Conservation (phyloP, 2,329 filamentous ascomycete species). For the Orbilia quercus region DNA sequence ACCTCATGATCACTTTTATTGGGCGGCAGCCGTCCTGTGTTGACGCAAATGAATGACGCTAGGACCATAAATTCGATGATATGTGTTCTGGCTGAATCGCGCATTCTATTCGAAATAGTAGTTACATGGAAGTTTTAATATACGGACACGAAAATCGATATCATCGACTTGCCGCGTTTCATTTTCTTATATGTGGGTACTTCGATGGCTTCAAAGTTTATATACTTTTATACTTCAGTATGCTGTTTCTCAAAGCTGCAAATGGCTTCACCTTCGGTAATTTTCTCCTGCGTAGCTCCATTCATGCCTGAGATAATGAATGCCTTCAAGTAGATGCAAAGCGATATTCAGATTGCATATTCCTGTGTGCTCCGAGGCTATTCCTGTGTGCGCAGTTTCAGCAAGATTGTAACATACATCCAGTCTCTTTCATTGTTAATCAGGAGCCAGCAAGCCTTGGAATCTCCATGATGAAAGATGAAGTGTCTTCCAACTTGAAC, state of each 20-base stretch:
- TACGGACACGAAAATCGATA: background rate
- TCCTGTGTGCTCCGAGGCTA: constrained; percentile 2
- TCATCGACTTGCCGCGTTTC: constrained; percentile 28
- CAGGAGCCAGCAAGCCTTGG: background rate
- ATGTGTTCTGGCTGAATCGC: background rate
- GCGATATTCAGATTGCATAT: background rate
- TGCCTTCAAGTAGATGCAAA: background rate
- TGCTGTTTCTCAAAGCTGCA: background rate
- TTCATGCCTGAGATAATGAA: background rate
- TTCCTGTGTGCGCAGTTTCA: background rate
- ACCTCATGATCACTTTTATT: constrained; percentile 3
- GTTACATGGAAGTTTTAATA: background rate
- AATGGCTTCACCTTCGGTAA: too few species aligned
- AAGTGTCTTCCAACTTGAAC: too few species aligned
- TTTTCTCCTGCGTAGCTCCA: background rate
- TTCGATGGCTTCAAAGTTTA: background rate
- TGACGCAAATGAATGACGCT: constrained; percentile 15
- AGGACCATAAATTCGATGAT: background rate
- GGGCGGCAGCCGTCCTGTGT: constrained; percentile 3
- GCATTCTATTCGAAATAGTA: constrained; percentile 1
- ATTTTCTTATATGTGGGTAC: background rate
- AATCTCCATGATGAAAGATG: background rate
- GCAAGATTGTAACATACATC: background rate
- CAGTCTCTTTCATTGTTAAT: too few species aligned
- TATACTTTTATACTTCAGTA: background rate